Conservation (phyloP, 2,329 filamentous ascomycete species). For the Penicillium sp. region DNA sequence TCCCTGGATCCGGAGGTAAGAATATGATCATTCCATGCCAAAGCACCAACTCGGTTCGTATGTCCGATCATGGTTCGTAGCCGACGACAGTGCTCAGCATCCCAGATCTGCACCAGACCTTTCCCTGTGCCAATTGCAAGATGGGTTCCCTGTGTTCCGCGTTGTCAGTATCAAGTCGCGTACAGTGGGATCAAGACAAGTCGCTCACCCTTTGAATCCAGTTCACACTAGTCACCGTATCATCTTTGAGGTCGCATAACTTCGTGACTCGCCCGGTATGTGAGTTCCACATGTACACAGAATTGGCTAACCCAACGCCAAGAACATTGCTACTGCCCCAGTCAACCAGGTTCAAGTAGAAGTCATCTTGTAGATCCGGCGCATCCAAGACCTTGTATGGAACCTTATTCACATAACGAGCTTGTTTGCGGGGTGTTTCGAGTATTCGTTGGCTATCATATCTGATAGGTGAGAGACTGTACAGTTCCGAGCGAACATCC, state of each 20-base stretch:
- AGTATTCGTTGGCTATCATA: slow-evolving; percentile 93
- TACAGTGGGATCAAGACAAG: neutral
- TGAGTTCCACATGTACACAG: slow-evolving; percentile 98
- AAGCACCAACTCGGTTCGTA: slow-evolving; percentile 84
- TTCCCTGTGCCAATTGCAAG: slow-evolving; percentile 93
- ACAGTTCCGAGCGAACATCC: slow-evolving; percentile 87
- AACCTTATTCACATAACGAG: slow-evolving; percentile 89
- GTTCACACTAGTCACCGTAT: slow-evolving; percentile 92
- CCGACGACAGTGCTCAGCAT: slow-evolving; percentile 81
- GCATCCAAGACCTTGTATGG: slow-evolving; percentile 98
- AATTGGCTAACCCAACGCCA: slow-evolving; percentile 86
- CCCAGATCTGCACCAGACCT: slow-evolving; percentile 96
- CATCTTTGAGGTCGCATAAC: slow-evolving; percentile 87
- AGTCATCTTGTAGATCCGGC: slow-evolving; percentile 93
- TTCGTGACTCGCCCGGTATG: slow-evolving; percentile 88
- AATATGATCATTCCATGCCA: slow-evolving; percentile 98
- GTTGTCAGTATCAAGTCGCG: slow-evolving; percentile 7
- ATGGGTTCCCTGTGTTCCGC: slow-evolving; percentile 69
- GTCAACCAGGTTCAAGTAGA: slow-evolving; percentile 95
- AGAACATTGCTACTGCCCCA: slow-evolving; percentile 96
- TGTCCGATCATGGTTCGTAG: slow-evolving; percentile 96
- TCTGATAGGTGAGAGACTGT: slow-evolving; percentile 91
- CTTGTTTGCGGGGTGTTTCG: slow-evolving; percentile 83
- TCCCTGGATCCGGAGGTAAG: slow-evolving; percentile 93
- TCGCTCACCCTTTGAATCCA: slow-evolving; percentile 82